A percentile compares a stretch with the other conserved stretches of the same genome.
Evolutionary conservation across 2,329 filamentous ascomycete species (phyloP).

Genomic region (Calonectria pseudoturangicola): DNA sequence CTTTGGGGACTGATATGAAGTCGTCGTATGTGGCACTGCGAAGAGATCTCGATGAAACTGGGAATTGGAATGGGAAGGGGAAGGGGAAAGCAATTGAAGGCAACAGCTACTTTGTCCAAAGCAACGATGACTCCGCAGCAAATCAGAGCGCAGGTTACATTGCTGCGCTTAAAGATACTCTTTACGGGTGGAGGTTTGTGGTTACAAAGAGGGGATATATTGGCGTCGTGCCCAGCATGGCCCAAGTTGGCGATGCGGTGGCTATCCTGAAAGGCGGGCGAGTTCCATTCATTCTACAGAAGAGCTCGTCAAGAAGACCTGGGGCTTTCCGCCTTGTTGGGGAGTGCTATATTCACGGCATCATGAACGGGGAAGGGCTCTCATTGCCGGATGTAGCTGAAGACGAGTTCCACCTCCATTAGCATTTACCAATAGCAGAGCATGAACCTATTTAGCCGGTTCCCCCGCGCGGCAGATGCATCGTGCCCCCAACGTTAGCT

Average conservation of each 20-base stretch:
- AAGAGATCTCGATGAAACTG: background rate
- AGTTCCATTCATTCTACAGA: background rate
- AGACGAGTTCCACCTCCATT: background rate
- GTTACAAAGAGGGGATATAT: background rate
- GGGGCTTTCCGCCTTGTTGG: background rate
- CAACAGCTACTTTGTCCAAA: too few relatives aligned
- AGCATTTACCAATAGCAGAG: background rate
- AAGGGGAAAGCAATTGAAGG: background rate
- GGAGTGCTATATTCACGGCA: background rate
- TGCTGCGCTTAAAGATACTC: background rate
- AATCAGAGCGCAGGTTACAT: background rate
- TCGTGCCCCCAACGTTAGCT: constrained; percentile 9
- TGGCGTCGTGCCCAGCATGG: background rate
- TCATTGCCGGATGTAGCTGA: background rate
- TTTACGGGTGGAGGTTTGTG: background rate
- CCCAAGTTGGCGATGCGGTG: background rate
- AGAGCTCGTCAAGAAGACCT: background rate
- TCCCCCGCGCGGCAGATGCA: constrained; percentile 21
- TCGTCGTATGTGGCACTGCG: background rate
- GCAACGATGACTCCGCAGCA: background rate
- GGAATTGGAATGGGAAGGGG: background rate
- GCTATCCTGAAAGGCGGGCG: background rate
- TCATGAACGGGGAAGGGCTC: background rate
- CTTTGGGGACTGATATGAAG: background rate
- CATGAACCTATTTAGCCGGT: constrained; percentile 10